Evolutionary conservation across 31 red algal species (phyloP), one percentile per base, ranked within the genome.

Genomic region (Endocladia muricata): DNA sequence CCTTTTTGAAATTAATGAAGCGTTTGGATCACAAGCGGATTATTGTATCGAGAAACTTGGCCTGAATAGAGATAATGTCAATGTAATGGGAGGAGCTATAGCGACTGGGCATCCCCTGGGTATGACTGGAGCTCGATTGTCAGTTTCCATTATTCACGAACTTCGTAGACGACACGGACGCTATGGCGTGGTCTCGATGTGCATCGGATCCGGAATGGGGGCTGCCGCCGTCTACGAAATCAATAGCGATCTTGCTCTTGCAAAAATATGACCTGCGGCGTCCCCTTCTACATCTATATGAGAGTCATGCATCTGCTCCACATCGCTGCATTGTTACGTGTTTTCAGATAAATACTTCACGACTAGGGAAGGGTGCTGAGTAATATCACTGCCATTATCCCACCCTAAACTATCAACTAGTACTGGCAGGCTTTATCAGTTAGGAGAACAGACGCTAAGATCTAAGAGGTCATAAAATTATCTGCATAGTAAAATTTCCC

Each of bases 71-170:
- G 96, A 95, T 52, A 81, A 90, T 28, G 88, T 99, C 17, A 99
- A 99, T 51, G 89, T 94, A 28, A 99, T 90, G 73, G 96, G 96
- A 31, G 96, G 96, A 25, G 96, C 96, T n/a, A 99, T 99, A 57
- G 96, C 96, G 0, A 88, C 93, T 57, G 96, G 96, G 41, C 96
- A 99, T 76, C 96, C 96, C 54, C 72, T 99, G 51, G 96, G 96
- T 22, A 95, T 93, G 88, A 93, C 92, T 28, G 96, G 96, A 41
- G 96, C 96, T 15, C 63, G 96, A 19, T 64, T 91, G 47, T 76
- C 84, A n/a, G 92, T 93, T 36, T 89, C 92, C 0, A 78, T 95
- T 41, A 76, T 99, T 61, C 82, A 93, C 63, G 96, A 99, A 75
- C 73, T 99, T 1, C 86, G 73, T 61, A 72, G 88, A 23, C 60